Evolutionary conservation across 805 yeast species (phyloP), one percentile per base, ranked within the genome.

Genomic region (Candida coquimbonensis): DNA sequence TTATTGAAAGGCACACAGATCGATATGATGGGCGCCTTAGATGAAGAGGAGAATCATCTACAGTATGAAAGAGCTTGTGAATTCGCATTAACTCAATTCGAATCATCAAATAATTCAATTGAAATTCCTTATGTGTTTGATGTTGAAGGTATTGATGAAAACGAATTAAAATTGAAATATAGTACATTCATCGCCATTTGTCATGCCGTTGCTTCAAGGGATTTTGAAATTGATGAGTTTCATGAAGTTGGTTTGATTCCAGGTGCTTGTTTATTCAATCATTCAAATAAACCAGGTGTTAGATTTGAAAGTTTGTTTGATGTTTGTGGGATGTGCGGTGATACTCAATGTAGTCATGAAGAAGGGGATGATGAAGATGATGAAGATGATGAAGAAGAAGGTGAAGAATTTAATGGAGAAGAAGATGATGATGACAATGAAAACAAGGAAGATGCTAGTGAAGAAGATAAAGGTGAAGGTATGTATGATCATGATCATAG

Each of bases 231-330:
- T 27, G 98, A 91, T 62, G 71, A 72, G 42, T 89, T 63, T 59
- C 87, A 83, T 54, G 85, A 80, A 31, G 70, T 82, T 29, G 87
- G 86, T 0, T 66, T 91, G 42, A 96, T 90, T 24, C 96, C 97
- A 0, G 87, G 89, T 14, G 97, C 96, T 0, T 96, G 90, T 64
- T 66, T 91, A 33, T 87, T 89, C 65, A 90, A 90, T 53, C 96
- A 89, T 58, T 72, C 65, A 13, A 79, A 63, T 2, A 56, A 65
- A 7, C 89, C 86, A 49, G 71, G 77, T 53, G 88, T 81, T 9
- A 83, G 81, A 62, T 87, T 88, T 57, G 84, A 78, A 47, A 67
- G 81, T 4, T 49, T 72, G 4, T 74, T 61, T 36, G 75, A 74
- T 26, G 84, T 77, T 3, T 78, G 84, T 56, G 67, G 54, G 9